Percentiles rank a stretch among this genome's conserved stretches.
Evolutionary conservation across 192 early-diverging fungal species (phyloP).

Genomic region (Podila minutissima): DNA sequence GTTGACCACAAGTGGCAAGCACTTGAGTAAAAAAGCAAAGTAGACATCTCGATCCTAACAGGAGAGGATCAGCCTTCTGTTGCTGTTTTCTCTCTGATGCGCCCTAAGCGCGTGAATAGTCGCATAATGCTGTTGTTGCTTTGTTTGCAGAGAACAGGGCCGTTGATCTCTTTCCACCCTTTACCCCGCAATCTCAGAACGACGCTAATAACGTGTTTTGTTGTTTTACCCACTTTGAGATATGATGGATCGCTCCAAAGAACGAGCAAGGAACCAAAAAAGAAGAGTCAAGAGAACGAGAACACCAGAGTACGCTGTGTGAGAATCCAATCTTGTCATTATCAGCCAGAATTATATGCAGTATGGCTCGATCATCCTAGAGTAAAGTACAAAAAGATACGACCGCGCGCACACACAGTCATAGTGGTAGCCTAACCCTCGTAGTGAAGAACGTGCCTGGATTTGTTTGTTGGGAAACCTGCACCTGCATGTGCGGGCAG

Average conservation of each 20-base stretch:
- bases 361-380: no score
- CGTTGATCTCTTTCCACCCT: background rate
- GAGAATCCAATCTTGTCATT: no score
- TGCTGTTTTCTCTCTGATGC: background rate
- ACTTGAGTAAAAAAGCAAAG: background rate
- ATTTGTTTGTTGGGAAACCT: background rate
- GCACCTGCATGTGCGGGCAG: background rate
- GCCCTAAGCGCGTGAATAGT: background rate
- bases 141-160: background rate
- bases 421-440: background rate
- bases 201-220: no score
- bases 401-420: no score
- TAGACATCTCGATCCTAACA: background rate
- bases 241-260: no score
- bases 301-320: no score
- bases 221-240: no score
- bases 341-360: no score
- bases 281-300: no score
- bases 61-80: background rate
- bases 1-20: background rate
- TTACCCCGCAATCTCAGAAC: no score
- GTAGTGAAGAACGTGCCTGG: background rate
- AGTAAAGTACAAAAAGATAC: no score
- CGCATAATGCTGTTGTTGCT: background rate
- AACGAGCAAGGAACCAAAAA: no score